Base-by-base conservation (phyloP, 2,329 filamentous ascomycete species). In the Aspergillus vadensis region DNA sequence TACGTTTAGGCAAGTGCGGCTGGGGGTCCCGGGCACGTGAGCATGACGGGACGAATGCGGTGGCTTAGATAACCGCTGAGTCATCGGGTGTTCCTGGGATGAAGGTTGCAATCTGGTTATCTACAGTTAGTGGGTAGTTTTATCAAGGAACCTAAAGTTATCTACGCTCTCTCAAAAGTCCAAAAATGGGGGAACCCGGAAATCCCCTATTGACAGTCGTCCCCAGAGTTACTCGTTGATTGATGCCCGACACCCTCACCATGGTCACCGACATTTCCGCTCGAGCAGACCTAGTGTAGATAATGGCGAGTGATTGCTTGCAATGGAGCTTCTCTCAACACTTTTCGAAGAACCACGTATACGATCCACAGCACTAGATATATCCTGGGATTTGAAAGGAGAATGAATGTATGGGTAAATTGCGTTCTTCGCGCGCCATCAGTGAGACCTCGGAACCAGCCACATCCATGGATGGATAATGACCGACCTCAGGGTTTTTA, bases 1-100 rank as follows among this genome's bases (percentile, higher is more conserved):
- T 44, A 44, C 21, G 41, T 44, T 44, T 44, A 44, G 32, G n/a
- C 47, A 50, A 50, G 47, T 50, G 47, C 47, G 15, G 47, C 47
- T 50, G 47, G 47, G n/a, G 25, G 25, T 5, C 23, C 47, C 47
- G 14, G n/a, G 47, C 47, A 50, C 47, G 47, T 50, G 47, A 50
- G 47, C 25, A n/a, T 30, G 47, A 30, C 47, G 47, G 47, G 27
- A 30, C 47, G 25, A 50, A 30, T 50, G 47, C 25, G 47, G 25
- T 50, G 25, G 47, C 47, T 50, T 50, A 50, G 1, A 30, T 50
- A 50, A 50, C 25, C 3, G 15, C 15, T 17, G 47, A 50, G 23
- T 50, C 47, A 50, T 27, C 47, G 9, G 47, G 25, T n/a, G 47
- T n/a, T 32, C 25, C 47, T 30, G 47, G 25, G 41, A 5, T 43